A percentile compares a stretch with the other conserved stretches of the same genome.
phyloP scores from a whole-genome alignment of 2,329 filamentous ascomycete genomes.

The Xylaria sp. region DNA sequence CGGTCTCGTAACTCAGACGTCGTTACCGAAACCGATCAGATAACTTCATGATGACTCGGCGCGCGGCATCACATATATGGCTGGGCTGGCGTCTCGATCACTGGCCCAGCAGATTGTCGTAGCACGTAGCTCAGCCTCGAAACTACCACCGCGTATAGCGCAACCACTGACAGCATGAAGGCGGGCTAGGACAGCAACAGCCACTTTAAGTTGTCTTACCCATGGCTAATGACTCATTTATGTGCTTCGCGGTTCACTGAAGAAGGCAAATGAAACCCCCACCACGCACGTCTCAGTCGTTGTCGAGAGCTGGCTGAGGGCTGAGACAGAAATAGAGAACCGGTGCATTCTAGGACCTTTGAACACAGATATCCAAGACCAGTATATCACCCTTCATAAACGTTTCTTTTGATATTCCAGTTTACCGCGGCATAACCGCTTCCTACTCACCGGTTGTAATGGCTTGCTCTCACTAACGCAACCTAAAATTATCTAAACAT shows the following conservation, averaged over 20 bases:
- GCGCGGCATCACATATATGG: constrained; percentile 20
- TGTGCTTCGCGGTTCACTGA: background rate
- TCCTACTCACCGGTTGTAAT: background rate
- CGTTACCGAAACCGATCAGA: constrained; percentile 8
- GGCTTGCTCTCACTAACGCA: background rate
- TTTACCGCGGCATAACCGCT: background rate
- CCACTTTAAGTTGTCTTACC: background rate
- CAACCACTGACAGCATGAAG: background rate
- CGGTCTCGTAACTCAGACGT: background rate
- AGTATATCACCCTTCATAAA: background rate
- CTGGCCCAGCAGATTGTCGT: background rate
- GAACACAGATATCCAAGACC: background rate
- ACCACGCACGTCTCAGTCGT: background rate
- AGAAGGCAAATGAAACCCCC: background rate
- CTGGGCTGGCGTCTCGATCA: constrained; percentile 6
- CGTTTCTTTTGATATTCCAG: background rate
- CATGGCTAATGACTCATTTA: background rate
- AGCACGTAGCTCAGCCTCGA: constrained; percentile 13
- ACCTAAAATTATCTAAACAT: background rate
- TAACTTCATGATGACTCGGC: constrained; percentile 27
- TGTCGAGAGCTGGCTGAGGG: background rate
- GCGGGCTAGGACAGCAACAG: background rate
- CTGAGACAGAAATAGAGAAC: background rate
- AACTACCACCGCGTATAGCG: background rate
- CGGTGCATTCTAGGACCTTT: background rate